Evolutionary conservation across 2,329 filamentous ascomycete genomes (phyloP).

Genomic region (Coniochaeta sp.): DNA sequence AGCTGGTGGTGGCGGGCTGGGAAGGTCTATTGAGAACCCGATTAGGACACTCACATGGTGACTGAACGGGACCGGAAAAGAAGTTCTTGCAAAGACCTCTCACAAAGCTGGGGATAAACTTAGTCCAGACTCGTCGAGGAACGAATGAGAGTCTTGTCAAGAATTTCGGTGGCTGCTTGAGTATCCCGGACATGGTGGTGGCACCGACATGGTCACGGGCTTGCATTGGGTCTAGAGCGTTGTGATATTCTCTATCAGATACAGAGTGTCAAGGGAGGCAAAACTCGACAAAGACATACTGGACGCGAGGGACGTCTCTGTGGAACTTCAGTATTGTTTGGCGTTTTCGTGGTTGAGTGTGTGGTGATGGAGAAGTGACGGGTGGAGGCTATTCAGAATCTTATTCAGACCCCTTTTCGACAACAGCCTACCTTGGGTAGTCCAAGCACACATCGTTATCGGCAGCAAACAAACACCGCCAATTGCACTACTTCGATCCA

Average conservation of each 20-base stretch:
- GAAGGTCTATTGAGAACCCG: background rate
- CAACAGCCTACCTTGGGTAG: conserved; percentile 2
- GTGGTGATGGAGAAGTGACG: background rate
- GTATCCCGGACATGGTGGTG: background rate
- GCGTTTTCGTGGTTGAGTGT: background rate
- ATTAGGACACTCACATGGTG: background rate
- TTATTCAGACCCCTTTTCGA: conserved; percentile 17
- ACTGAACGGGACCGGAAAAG: background rate
- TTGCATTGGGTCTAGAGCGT: background rate
- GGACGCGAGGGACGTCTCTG: background rate
- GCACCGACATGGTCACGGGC: background rate
- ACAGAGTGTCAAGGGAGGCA: background rate
- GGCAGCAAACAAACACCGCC: background rate
- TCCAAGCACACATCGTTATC: background rate
- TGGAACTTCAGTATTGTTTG: background rate
- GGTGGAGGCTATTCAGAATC: conserved; percentile 4
- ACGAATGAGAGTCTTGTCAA: background rate
- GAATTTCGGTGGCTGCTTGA: background rate
- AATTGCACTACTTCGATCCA: background rate
- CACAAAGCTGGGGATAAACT: background rate
- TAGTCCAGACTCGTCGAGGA: background rate
- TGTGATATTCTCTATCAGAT: background rate
- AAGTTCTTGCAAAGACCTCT: background rate
- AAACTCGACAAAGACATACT: background rate
- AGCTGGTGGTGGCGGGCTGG: background rate